Base-by-base conservation (phyloP, 257 asterid species). In the Solanum tacnaense region DNA sequence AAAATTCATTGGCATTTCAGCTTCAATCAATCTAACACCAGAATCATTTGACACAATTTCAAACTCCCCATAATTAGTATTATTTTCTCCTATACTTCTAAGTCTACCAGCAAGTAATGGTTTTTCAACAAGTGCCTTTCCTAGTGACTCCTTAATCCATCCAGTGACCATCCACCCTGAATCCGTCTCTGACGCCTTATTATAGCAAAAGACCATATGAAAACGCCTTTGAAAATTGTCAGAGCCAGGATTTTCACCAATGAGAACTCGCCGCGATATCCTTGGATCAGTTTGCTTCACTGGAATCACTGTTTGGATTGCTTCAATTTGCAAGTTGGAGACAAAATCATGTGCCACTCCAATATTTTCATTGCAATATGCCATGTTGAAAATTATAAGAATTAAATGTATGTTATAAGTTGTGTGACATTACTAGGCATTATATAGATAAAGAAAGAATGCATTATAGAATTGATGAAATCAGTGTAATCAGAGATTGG, bases 21-120 rank as follows among this genome's bases (percentile, higher is more conserved):
- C 93, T 86, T 96, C 96, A 76, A 94, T 88, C 92, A 94, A 13
- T 13, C 98, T 86, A 31, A 89, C 91, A 3, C 98, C 98, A 1
- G 94, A 93, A 89, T 94, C 96, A 81, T 92, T 94, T 13, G 93
- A 87, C 29, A 93, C 96, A 4, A 96, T 84, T 92, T 88, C 86
- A 84, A 94, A 25, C 27, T 62, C 91, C 1, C 74, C 89, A 44
- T 39, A 49, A 44, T 29, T 52, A 41, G 4, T 56, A n/a, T 58
- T 71, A 3, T 6, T 82, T 7, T 88, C 91, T 34, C 72, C 88
- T 5, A 83, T 29, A 34, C 84, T 34, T 62, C 76, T 89, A 31
- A 96, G 86, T 81, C 98, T 93, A 11, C 98, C 98, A 1, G 96
- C 98, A 23, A 96, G 88, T 78, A 93, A 31, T 7, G 98, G 96